phyloP scores from a whole-genome alignment of 306 rosid species.

The Cyclanthera cordifolia region DNA sequence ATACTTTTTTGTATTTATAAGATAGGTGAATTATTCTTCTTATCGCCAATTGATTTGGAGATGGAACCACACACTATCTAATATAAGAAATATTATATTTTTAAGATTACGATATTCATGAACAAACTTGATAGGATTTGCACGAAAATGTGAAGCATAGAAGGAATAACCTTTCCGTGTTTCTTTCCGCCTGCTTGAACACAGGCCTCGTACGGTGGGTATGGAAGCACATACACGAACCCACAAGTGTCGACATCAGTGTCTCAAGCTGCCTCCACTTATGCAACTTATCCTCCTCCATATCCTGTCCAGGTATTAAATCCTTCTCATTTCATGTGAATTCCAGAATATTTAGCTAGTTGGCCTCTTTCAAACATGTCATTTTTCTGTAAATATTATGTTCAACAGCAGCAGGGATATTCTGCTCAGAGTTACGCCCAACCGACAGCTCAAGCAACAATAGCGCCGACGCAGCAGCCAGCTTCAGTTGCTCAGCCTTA shows the following conservation, averaged over 20 bases:
- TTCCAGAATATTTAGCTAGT: background rate
- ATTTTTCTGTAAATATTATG: background rate
- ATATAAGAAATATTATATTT: no score
- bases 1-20: no score
- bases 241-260: constrained; percentile 48
- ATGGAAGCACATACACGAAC: constrained; percentile 48
- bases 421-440: constrained; percentile 68
- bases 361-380: background rate
- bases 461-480: constrained; percentile 52
- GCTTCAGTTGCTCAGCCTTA: constrained; percentile 76
- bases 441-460: constrained; percentile 30
- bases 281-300: constrained; percentile 69
- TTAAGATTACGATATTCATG: no score
- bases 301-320: constrained; percentile 74
- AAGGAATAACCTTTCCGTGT: background rate
- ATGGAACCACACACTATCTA: no score
- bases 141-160: background rate
- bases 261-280: constrained; percentile 51
- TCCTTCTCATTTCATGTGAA: background rate
- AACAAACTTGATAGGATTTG: no score
- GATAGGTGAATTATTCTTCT: no score
- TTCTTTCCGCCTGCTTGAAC: constrained; percentile 17
- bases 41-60: no score
- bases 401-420: constrained; percentile 40
- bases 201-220: constrained; percentile 77